phyloP scores from a whole-genome alignment of 345 rosid genomes.

The Eucalyptus victrix region DNA sequence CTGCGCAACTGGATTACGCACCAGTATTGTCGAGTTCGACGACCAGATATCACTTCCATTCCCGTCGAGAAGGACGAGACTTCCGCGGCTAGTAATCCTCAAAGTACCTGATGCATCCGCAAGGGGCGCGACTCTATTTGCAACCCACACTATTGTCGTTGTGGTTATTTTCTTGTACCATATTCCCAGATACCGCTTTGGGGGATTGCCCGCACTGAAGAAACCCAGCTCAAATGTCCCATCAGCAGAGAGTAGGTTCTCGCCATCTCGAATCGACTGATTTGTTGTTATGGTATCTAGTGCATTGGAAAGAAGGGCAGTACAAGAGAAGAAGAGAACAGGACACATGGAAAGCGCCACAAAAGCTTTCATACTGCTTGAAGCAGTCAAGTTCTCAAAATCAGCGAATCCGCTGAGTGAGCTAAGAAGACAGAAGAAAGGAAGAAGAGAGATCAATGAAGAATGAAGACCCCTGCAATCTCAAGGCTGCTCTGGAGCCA shows the following conservation, averaged over 20 bases:
- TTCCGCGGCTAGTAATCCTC: not conserved
- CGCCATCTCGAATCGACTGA: constrained; percentile 5
- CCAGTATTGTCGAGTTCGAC: not conserved
- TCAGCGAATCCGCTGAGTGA: not conserved
- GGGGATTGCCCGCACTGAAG: not conserved
- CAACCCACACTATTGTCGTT: constrained; percentile 5
- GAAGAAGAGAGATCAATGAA: not conserved
- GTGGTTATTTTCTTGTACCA: constrained; percentile 10
- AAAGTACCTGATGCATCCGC: not conserved
- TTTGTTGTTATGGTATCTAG: not conserved
- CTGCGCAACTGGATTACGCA: constrained; percentile 8
- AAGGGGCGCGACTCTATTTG: not conserved
- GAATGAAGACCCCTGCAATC: not conserved
- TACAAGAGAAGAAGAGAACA: not conserved
- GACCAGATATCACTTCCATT: not conserved
- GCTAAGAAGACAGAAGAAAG: not conserved
- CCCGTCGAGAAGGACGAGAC: not conserved
- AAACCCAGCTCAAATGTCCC: constrained; percentile 19
- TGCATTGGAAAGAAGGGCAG: not conserved
- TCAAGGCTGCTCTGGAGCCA: not conserved
- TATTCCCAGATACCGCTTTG: constrained; percentile 9
- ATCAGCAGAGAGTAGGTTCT: not conserved
- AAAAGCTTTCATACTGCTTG: not conserved
- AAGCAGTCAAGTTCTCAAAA: not conserved
- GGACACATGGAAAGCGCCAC: not conserved